phyloP scores from a whole-genome alignment of 768 basidiomycete species.

The Phanerodontia chrysosporium region DNA sequence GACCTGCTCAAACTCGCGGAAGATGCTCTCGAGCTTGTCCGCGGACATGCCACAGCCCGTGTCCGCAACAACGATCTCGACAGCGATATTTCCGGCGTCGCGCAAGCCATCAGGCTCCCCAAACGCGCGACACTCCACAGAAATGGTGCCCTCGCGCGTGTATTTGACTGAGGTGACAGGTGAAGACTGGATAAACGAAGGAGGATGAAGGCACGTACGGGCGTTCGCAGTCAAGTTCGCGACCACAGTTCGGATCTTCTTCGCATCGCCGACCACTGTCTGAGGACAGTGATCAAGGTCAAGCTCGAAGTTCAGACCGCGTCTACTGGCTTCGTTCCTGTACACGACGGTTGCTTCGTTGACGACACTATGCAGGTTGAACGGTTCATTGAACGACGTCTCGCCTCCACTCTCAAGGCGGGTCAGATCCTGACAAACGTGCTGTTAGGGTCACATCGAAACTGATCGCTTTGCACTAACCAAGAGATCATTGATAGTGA shows the following conservation, averaged over 20 bases:
- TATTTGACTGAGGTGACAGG: slow-evolving; percentile 54
- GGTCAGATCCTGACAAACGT: slow-evolving; percentile 54
- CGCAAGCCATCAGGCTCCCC: slow-evolving; percentile 49
- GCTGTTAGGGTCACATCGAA: background rate
- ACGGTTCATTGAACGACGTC: slow-evolving; percentile 73
- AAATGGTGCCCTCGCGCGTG: slow-evolving; percentile 57
- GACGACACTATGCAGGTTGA: slow-evolving; percentile 59
- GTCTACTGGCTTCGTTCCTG: slow-evolving; percentile 58
- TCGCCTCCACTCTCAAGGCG: slow-evolving; percentile 72
- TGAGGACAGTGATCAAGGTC: slow-evolving; percentile 50
- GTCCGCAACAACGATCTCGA: slow-evolving; percentile 70
- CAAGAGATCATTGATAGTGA: slow-evolving; percentile 81
- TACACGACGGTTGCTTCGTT: slow-evolving; percentile 61
- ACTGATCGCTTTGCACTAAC: too few species aligned
- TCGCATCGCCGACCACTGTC: slow-evolving; percentile 66
- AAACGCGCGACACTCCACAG: slow-evolving; percentile 50
- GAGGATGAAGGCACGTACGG: slow-evolving; percentile 34
- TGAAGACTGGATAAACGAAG: background rate
- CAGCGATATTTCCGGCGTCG: slow-evolving; percentile 41
- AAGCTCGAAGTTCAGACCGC: slow-evolving; percentile 55
- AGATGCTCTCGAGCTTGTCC: slow-evolving; percentile 68
- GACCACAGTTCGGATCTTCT: slow-evolving; percentile 71
- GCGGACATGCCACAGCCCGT: slow-evolving; percentile 69
- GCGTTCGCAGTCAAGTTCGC: slow-evolving; percentile 78
- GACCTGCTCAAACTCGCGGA: slow-evolving; percentile 77